Evolutionary conservation across 805 yeast genomes (phyloP).

Genomic region (Saccharomyces mikatae): DNA sequence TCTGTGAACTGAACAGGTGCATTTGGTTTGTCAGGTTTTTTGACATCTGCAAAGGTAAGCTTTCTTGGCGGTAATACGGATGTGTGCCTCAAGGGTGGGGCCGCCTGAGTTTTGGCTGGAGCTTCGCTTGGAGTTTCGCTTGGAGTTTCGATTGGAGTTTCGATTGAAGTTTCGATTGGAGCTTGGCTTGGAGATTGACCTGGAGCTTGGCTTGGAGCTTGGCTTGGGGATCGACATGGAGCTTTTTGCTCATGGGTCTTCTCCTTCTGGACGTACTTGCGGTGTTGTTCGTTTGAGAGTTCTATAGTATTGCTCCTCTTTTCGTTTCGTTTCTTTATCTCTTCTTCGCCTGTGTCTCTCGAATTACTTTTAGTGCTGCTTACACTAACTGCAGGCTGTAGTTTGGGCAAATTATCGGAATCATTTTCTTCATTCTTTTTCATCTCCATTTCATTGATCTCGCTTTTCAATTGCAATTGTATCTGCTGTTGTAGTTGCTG

Average conservation of each 20-base stretch:
- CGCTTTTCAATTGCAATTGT: not conserved
- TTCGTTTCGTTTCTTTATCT: not conserved
- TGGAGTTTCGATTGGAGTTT: not conserved
- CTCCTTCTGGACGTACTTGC: not conserved
- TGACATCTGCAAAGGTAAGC: constrained; percentile 31
- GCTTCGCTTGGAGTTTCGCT: not conserved
- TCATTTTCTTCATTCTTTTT: not conserved
- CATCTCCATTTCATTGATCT: not conserved
- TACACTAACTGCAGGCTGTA: constrained; percentile 15
- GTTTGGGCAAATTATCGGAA: not conserved
- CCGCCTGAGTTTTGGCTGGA: not conserved
- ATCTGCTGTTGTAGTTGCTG: not conserved
- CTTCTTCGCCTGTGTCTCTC: not conserved
- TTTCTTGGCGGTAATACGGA: constrained; percentile 26
- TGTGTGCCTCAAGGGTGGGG: not conserved
- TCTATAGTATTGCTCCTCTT: not conserved
- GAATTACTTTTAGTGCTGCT: constrained; percentile 3
- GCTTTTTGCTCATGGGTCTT: not conserved
- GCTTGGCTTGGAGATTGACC: not conserved
- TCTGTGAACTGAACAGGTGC: constrained; percentile 57
- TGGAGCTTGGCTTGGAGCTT: not conserved
- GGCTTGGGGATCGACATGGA: not conserved
- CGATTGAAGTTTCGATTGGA: not conserved
- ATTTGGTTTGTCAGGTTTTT: constrained; percentile 39
- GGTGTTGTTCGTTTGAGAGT: not conserved